phyloP scores from a whole-genome alignment of 148 eudicot genomes.

The Fallopia convolvulus region DNA sequence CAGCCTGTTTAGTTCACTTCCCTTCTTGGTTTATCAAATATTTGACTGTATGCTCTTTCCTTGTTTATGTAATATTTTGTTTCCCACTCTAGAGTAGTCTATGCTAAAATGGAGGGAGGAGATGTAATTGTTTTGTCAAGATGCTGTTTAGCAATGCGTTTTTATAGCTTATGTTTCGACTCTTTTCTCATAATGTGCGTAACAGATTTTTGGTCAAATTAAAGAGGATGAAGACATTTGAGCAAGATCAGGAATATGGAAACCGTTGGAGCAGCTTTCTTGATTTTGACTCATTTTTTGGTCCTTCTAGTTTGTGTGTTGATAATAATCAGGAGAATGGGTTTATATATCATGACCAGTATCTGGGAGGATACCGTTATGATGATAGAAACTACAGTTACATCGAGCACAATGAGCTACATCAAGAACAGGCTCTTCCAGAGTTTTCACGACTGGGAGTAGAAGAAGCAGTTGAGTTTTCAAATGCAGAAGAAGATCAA shows the following conservation, averaged over 20 bases:
- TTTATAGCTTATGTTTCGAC: background rate
- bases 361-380: constrained; percentile 32
- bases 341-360: constrained; percentile 38
- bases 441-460: constrained; percentile 51
- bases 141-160: background rate
- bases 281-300: constrained; percentile 46
- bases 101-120: constrained; percentile 1
- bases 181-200: background rate
- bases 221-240: constrained; percentile 33
- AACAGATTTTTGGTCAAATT: constrained; percentile 11
- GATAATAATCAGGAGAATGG: constrained; percentile 48
- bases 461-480: constrained; percentile 44
- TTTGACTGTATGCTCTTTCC: background rate
- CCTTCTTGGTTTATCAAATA: background rate
- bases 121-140: background rate
- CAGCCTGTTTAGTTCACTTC: background rate
- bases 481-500: constrained; percentile 37
- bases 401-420: constrained; percentile 42
- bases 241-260: constrained; percentile 59
- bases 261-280: constrained; percentile 62
- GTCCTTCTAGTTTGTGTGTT: constrained; percentile 30
- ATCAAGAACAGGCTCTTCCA: constrained; percentile 49
- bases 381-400: constrained; percentile 23
- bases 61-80: background rate
- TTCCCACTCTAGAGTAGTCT: background rate